Base-by-base conservation (phyloP, 768 basidiomycete species). In the Mycena pura region DNA sequence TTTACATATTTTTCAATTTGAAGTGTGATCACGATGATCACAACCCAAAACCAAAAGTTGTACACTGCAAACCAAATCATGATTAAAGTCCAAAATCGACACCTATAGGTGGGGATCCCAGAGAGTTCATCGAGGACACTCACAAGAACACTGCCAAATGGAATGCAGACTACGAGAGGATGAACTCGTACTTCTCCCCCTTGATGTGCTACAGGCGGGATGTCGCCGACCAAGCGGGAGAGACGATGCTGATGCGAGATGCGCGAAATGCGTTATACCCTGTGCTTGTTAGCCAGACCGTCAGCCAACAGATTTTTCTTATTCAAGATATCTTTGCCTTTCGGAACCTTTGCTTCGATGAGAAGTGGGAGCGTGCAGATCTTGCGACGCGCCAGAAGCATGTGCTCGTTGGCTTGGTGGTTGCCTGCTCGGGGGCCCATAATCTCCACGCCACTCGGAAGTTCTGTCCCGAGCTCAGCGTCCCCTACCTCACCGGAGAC, bases 81-180 rank as follows among this genome's bases (percentile, higher is more conserved):
- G n/a, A n/a, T n/a, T n/a, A n/a, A n/a, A n/a, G n/a, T n/a, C n/a
- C n/a, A n/a, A n/a, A n/a, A n/a, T n/a, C n/a, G n/a, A n/a, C n/a
- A n/a, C n/a, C n/a, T n/a, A n/a, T n/a, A n/a, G n/a, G n/a, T n/a
- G n/a, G n/a, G n/a, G n/a, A n/a, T n/a, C n/a, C n/a, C n/a, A n/a
- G n/a, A n/a, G n/a, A n/a, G n/a, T n/a, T n/a, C n/a, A 57, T 57
- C 29, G 36, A 57, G 28, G 46, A 57, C n/a, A 38, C 25, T 10
- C 55, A 47, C 19, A 38, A 38, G 14, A 28, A 57, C 28, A 25
- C 55, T 19, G n/a, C 10, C 7, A 48, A 47, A 14, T 57, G 55
- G 55, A 57, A 57, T 15, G 27, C 46, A 3, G 25, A 57, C 32
- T 57, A 28, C 25, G 55, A 57, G 55, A 11, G 28, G 22, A 17